phyloP scores from a whole-genome alignment of 768 basidiomycete genomes.

The Hirschioporus abietinus region DNA sequence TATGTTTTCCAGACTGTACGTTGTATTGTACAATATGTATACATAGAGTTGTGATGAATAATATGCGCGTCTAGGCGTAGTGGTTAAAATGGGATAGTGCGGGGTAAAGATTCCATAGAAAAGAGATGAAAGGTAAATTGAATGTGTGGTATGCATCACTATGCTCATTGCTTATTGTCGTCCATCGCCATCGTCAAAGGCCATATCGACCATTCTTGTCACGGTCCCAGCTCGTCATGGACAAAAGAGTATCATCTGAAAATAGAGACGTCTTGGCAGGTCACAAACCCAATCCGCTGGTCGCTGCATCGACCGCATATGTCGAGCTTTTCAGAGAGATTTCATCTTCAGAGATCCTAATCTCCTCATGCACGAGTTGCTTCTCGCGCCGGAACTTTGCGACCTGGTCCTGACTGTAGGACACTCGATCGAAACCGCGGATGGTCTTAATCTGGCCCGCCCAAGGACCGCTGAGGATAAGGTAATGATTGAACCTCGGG shows the following conservation, averaged over 20 bases:
- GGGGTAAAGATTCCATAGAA: not conserved
- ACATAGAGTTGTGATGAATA: not conserved
- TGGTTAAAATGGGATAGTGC: not conserved
- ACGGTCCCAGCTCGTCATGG: not conserved
- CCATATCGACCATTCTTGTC: not conserved
- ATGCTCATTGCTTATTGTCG: not conserved
- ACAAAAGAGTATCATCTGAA: not conserved
- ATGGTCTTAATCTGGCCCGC: not conserved
- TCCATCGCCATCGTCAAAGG: not conserved
- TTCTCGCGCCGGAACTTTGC: not conserved
- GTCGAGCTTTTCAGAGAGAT: not conserved
- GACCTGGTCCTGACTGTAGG: not conserved
- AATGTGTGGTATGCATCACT: not conserved
- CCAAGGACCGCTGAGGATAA: not conserved
- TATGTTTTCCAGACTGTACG: not conserved
- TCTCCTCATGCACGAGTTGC: not conserved
- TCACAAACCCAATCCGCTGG: not conserved
- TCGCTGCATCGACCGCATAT: not conserved
- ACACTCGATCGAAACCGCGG: not conserved
- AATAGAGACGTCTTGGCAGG: no score
- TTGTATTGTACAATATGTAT: not conserved
- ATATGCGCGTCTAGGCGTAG: not conserved
- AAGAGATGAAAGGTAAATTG: not conserved
- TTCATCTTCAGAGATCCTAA: not conserved
- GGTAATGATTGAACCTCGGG: not conserved